Base-by-base conservation (phyloP, 2,329 filamentous ascomycete species). In the Colletotrichum australisinense region DNA sequence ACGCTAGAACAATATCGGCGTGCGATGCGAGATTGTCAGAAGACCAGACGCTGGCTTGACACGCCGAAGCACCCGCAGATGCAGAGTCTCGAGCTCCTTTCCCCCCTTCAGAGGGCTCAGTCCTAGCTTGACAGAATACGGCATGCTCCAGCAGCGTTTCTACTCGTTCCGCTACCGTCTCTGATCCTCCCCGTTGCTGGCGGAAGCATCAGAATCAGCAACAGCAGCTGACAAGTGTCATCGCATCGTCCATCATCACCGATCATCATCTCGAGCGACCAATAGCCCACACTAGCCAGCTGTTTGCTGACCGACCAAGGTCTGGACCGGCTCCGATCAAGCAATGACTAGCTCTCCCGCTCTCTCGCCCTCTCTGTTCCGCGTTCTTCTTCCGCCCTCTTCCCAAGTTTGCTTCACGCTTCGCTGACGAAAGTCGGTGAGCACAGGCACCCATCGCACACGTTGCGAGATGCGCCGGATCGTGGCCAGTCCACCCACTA, bases 221-320 rank as follows among this genome's bases (percentile, higher is more conserved):
- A 32, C 63, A 32, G 42, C 65, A 63, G 42, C 42, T 22, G 42
- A 11, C 42, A 22, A 63, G 58, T 55, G 62, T 59, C 69, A 59
- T 69, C 58, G 49, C 59, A 63, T 52, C 65, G 12, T 22, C 14
- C 22, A 32, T 26, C 57, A 42, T 42, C 57, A 30, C 69, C 49
- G 32, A 49, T 60, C 53, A 42, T 69, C 69, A 32, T 38, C 38
- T 60, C 30, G 42, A 38, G 42, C 24, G 46, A 30, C 55, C 35
- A 49, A 64, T 30, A 55, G 30, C 53, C 26, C 56, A 58, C 70
- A 55, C 66, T 70, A 73, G 70, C 70, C 70, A 73, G 66, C 70
- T 70, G 59, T 65, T 49, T 35, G 46, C 66, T 65, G 66, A 56
- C 59, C 56, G 67, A 60, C 67, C 55, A 35, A 42, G 55, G 22